A percentile compares a stretch with the other conserved stretches of the same genome.
Conservation (phyloP, 352 stramenopile genomes). For the Plasmopara viticola region DNA sequence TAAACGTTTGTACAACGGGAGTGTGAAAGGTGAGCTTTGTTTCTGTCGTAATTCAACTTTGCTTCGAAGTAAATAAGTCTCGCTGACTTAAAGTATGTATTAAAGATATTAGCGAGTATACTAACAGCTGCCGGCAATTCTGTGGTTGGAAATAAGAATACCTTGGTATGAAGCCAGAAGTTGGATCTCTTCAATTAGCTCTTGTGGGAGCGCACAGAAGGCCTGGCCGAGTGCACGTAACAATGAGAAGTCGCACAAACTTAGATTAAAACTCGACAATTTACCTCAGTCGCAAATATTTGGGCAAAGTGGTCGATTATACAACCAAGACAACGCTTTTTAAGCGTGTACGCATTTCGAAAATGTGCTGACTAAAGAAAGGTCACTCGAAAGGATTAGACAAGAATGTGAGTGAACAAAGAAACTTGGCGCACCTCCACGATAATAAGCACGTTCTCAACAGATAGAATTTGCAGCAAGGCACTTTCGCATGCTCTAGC, state of each 20-base stretch:
- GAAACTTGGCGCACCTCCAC: conserved; percentile 35
- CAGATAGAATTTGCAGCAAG: conserved; percentile 59
- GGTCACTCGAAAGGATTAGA: not conserved
- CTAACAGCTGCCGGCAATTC: not conserved
- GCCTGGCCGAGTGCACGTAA: conserved; percentile 18
- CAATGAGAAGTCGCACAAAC: not conserved
- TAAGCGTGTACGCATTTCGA: conserved; percentile 60
- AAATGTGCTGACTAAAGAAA: conserved; percentile 58
- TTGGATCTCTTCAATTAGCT: conserved; percentile 69
- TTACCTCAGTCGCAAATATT: conserved; percentile 64
- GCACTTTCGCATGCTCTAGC: conserved; percentile 64
- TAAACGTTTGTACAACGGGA: no score
- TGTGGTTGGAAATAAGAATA: conserved; percentile 32
- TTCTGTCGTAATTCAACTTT: no score
- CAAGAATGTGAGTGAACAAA: not conserved
- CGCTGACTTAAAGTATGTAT: no score
- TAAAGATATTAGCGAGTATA: not conserved
- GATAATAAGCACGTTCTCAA: conserved; percentile 72
- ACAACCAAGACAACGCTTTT: conserved; percentile 76
- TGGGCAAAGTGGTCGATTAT: conserved; percentile 76
- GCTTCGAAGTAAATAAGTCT: no score
- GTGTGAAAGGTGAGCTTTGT: no score
- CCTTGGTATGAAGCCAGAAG: conserved; percentile 55
- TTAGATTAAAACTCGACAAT: conserved; percentile 1
- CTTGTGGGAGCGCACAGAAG: conserved; percentile 55